Evolutionary conservation across 495 filamentous ascomycete species (phyloP), one percentile per base, ranked within the genome.

Genomic region (Aspergillus sclerotioniger): DNA sequence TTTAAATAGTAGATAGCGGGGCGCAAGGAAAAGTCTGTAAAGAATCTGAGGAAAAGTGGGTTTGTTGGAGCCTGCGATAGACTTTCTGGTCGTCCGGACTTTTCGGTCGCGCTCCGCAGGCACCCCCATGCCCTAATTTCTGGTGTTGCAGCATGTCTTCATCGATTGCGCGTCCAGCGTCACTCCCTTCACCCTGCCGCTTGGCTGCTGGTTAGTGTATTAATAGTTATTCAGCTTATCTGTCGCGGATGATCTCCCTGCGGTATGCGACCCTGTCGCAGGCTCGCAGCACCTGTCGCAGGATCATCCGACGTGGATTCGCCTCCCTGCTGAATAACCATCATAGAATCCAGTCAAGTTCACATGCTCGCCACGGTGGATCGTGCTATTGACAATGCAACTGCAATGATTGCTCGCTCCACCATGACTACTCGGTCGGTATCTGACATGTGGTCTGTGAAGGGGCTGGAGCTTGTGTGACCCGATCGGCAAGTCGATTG

Each of bases 1-100:
- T 41, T 41, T 41, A 41, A 41, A 41, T 41, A 41, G 37, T 41
- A 41, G 37, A 41, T 41, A 41, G 37, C 37, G 37, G 37, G 37
- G 37, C 37, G 12, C 37, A 15, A n/a, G 37, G 37, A 41, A 41
- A 41, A 41, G 37, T 41, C 37, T 41, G 37, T 41, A 41, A 41
- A 41, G 37, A 41, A 41, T 41, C 37, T 41, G 37, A 41, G 37
- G n/a, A 41, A 41, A 41, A 41, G 37, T 41, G 37, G 37, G 37
- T n/a, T 41, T 12, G 7, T 1, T 41, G 31, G 31, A 33, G 31
- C 10, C 33, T 9, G 33, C 37, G 37, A 15, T 41, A 13, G 37
- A n/a, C 12, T 41, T n/a, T 41, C 10, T 25, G 2, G 2, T 25
- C 25, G 25, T 25, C 25, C 25, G 1, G 37, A 6, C 37, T n/a